Evolutionary conservation across 495 filamentous ascomycete species (phyloP).

Genomic region (Trichoderma parareesei): DNA sequence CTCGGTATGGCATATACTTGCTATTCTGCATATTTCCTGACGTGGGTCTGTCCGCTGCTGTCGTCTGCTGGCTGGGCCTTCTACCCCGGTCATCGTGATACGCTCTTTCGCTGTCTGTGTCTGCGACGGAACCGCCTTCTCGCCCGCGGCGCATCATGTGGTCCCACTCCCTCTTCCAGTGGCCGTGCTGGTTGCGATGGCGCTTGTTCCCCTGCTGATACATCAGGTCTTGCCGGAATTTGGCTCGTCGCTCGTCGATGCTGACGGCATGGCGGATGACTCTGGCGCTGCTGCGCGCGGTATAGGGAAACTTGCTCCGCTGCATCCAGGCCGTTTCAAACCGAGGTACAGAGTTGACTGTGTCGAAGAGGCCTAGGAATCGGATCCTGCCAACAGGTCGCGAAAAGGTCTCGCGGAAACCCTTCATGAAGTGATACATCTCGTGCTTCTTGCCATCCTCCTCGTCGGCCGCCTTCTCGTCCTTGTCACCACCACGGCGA

Average conservation of each 20-base stretch:
- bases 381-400: conserved; percentile 65
- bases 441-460: conserved; percentile 25
- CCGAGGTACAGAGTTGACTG: conserved; percentile 72
- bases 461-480: not conserved
- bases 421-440: conserved; percentile 70
- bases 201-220: conserved; percentile 42
- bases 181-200: conserved; percentile 21
- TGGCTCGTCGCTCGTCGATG: conserved; percentile 70
- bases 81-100: not conserved
- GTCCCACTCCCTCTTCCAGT: conserved; percentile 22
- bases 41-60: conserved; percentile 15
- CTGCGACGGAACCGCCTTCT: conserved; percentile 14
- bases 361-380: conserved; percentile 65
- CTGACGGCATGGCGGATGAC: conserved; percentile 65
- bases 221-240: conserved; percentile 63
- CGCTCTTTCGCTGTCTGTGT: not conserved
- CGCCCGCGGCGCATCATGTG: conserved; percentile 36
- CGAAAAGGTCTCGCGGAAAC: conserved; percentile 79
- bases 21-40: conserved; percentile 14
- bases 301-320: conserved; percentile 74
- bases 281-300: conserved; percentile 65
- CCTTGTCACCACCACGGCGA: conserved; percentile 28
- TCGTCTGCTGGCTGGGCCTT: conserved; percentile 10
- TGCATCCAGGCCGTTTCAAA: conserved; percentile 87
- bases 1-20: conserved; percentile 34